These are phyloP conservation scores for Meredithiella fracta DNA, from an alignment of 2,329 filamentous ascomycete species.

Conservation along the genomic window DNA sequence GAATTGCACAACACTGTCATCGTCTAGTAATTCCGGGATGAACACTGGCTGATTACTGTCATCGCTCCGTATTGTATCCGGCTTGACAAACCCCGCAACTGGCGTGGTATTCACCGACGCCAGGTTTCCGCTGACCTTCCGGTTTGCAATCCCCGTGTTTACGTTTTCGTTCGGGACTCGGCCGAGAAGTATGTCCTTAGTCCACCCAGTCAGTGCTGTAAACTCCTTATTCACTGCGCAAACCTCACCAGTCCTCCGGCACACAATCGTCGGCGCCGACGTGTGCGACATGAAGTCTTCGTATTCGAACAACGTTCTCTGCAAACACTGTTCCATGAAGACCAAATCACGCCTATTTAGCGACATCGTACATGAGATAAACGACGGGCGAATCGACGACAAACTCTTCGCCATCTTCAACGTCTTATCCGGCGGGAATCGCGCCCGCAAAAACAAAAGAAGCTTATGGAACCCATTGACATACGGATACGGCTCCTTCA, in stretches of 20 bases:
- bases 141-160: conserved; percentile 45
- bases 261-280: conserved; percentile 81
- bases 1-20: conserved; percentile 83
- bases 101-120: conserved; percentile 30
- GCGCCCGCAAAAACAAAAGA: conserved; percentile 60
- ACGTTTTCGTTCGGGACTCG: conserved; percentile 77
- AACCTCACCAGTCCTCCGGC: conserved; percentile 83
- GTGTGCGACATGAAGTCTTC: conserved; percentile 82
- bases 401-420: conserved; percentile 74
- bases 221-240: conserved; percentile 94
- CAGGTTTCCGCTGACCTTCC: conserved; percentile 21
- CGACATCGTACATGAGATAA: conserved; percentile 83
- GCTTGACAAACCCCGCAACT: conserved; percentile 25
- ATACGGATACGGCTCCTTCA: conserved; percentile 84
- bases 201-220: conserved; percentile 88
- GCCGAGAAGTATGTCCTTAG: conserved; percentile 72
- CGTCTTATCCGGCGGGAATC: conserved; percentile 62
- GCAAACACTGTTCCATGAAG: conserved; percentile 96
- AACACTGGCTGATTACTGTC: conserved; percentile 59
- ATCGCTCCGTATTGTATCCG: conserved; percentile 18
- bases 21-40: conserved; percentile 79
- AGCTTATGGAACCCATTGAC: conserved; percentile 80
- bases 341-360: conserved; percentile 76
- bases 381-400: conserved; percentile 77
- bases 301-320: conserved; percentile 81